Evolutionary conservation across 139 green algal genomes (phyloP).

Genomic region (Raphidocelis subcapitata): DNA sequence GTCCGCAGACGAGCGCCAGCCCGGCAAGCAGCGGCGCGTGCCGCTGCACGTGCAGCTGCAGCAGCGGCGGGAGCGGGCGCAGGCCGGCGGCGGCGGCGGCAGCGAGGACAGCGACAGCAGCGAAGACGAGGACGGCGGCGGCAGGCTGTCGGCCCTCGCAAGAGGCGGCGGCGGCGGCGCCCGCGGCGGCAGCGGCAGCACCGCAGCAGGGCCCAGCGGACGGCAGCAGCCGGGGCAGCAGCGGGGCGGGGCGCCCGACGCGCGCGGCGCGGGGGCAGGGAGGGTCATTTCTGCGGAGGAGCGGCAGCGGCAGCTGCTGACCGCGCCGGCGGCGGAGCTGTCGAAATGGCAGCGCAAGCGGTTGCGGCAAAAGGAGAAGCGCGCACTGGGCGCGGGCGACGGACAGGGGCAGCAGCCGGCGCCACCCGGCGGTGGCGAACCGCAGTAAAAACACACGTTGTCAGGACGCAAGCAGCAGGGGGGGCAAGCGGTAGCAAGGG

Average conservation of each 20-base stretch:
- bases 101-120: neutral
- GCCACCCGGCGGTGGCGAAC: neutral
- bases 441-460: neutral
- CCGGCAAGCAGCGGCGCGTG: too few relatives aligned
- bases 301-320: slow-evolving; percentile 7
- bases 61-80: too few relatives aligned
- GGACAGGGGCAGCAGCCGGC: neutral
- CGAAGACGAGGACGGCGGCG: neutral
- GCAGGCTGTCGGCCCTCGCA: neutral
- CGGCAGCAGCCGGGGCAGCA: neutral
- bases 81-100: too few relatives aligned
- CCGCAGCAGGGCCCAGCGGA: neutral
- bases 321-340: neutral
- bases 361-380: slow-evolving; percentile 3
- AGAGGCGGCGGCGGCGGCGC: neutral
- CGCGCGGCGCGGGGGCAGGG: too few relatives aligned
- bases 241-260: too few relatives aligned
- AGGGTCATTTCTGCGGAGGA: too few relatives aligned
- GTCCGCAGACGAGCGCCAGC: too few relatives aligned
- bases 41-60: too few relatives aligned
- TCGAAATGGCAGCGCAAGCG: slow-evolving; percentile 30
- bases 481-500: neutral
- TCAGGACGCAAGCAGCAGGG: neutral
- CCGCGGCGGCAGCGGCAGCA: neutral
- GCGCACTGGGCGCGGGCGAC: neutral